A percentile compares a stretch with the other conserved stretches of the same genome.
Conservation (phyloP, 192 early-diverging fungal genomes). For the Chytriomyces sp. region DNA sequence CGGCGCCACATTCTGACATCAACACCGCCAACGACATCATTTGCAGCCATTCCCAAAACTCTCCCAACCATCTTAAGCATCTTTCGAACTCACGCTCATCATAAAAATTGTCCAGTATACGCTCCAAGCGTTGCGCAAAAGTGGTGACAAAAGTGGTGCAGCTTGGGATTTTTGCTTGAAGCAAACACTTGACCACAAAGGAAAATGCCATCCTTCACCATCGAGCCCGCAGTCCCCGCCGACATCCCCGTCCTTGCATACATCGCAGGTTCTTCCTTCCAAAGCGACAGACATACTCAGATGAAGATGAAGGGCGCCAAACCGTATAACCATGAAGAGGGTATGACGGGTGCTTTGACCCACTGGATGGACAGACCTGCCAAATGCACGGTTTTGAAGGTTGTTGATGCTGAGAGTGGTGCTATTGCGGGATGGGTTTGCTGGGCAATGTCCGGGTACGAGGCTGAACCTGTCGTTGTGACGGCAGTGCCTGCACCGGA, state of each 20-base stretch:
- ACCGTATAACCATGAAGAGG: too few species aligned
- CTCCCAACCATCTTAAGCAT: slow-evolving; percentile 11
- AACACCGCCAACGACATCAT: slow-evolving; percentile 47
- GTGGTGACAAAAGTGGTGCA: too few species aligned
- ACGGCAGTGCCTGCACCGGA: not conserved
- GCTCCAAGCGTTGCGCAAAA: too few species aligned
- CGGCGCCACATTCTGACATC: slow-evolving; percentile 41
- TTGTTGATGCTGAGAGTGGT: not conserved
- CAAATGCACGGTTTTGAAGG: not conserved
- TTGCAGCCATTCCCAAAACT: slow-evolving; percentile 31
- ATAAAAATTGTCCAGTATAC: not conserved
- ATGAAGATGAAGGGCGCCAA: too few species aligned
- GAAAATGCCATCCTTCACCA: too few species aligned
- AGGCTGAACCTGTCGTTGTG: not conserved
- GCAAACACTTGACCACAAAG: too few species aligned
- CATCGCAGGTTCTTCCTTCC: too few species aligned
- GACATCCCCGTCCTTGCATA: too few species aligned
- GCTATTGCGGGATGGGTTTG: not conserved
- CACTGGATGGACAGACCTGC: not conserved
- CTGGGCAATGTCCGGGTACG: not conserved
- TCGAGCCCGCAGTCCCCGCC: too few species aligned
- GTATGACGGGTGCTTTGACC: too few species aligned
- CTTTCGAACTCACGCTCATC: not conserved
- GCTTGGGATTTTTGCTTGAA: too few species aligned
- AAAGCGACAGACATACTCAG: too few species aligned